Base-by-base conservation (phyloP, 495 filamentous ascomycete species). In the Ramalina peruviana region DNA sequence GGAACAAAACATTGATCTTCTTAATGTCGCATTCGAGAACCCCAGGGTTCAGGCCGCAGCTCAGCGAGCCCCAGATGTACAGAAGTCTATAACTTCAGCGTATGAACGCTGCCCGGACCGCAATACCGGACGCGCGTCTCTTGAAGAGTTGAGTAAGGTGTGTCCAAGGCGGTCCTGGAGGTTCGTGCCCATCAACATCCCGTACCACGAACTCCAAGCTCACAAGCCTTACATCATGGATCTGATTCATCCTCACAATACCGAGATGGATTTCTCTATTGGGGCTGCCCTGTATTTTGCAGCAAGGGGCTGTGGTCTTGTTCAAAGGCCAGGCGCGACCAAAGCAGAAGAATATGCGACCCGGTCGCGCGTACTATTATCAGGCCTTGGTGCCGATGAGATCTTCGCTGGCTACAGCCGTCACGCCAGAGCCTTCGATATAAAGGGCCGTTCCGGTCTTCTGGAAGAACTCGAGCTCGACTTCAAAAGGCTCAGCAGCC, bases 241-340 rank as follows among this genome's bases (percentile, higher is more conserved):
- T 2, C 73, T 99, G 13, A 92, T 97, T 58, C 74, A 82, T 57
- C 92, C 92, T 0, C 92, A 97, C 63, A 88, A 94, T 58, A 97
- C 92, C 0, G 93, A 96, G 63, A 99, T 99, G 92, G 92, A 99
- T 59, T 73, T 96, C 3, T 97, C 93, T n/a, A 97, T 99, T 56
- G 84, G 83, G 2, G 79, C 76, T 46, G 92, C 92, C 0, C 73
- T 97, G 41, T 97, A 95, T 67, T 98, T 98, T 62, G 87, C 92
- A 4, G 80, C 90, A 6, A 79, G 89, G 12, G 90, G 88, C 7
- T 69, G 68, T 48, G 92, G 90, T 0, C 40, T 62, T 5, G 63
- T 73, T n/a, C 54, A 59, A 6, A 33, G 40, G 13, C 21, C 36
- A 25, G 46, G 30, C 11, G 39, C 54, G 9, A 47, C 40, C 16